Evolutionary conservation across 2,329 filamentous ascomycete genomes (phyloP), one percentile per base, ranked within the genome.

Genomic region (Aspergillus spinulosporus): DNA sequence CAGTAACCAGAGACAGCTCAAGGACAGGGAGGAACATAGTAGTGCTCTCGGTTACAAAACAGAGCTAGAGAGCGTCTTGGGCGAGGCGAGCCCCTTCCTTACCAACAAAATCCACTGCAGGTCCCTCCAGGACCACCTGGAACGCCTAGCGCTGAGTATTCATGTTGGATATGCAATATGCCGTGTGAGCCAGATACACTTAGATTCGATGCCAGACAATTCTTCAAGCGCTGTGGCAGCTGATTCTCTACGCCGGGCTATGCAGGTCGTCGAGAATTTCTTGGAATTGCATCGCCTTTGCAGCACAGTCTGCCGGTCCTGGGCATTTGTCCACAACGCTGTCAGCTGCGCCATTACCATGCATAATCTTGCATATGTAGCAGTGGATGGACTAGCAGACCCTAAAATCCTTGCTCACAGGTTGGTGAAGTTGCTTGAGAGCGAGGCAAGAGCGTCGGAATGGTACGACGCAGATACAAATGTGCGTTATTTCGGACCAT

Each of bases 391-490:
- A 15, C 4, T 5, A 40, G 37, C 11, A 12, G 37, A 12, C 12
- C 8, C n/a, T 15, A 40, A 15, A 12, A 12, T 31, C 1, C 50
- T 60, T 3, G 47, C 56, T 4, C 52, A 43, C 21, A 49, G 55
- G 15, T 36, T 64, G 21, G 54, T 62, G 15, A 39, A 32, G 7
- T 52, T 64, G 8, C 26, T 64, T 4, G 59, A 60, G 53, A 59
- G 51, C 37, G 62, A 64, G 28, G 61, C 61, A 32, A 57, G 39
- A 15, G 44, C 57, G 2, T 62, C 62, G 2, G 56, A 61, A 14
- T 64, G 62, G 62, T 50, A 54, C 31, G 62, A 64, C 44, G 52
- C 44, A 1, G 62, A 64, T 49, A 62, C 58, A 2, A 64, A 63
- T 43, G 53, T 61, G n/a, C 51, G 62, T 14, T 52, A 63, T 50